A percentile compares a stretch with the other conserved stretches of the same genome.
phyloP scores from a whole-genome alignment of 306 rosid genomes.

The Casuarina glauca region DNA sequence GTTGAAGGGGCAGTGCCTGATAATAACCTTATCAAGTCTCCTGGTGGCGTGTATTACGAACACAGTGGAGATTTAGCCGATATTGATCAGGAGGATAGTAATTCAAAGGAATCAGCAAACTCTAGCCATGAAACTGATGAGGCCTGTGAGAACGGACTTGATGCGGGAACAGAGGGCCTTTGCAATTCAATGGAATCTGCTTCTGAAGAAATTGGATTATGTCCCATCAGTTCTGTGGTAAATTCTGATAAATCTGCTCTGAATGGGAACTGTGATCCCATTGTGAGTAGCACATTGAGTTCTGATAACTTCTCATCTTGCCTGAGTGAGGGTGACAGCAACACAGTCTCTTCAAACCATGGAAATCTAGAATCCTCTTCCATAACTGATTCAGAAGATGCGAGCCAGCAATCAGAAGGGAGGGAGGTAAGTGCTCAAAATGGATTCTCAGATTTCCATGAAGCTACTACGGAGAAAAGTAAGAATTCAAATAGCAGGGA shows the following conservation, averaged over 20 bases:
- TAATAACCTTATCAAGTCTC: slow-evolving; percentile 42
- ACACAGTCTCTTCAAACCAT: slow-evolving; percentile 63
- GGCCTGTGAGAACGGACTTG: slow-evolving; percentile 41
- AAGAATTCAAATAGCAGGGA: slow-evolving; percentile 37
- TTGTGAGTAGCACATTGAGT: slow-evolving; percentile 46
- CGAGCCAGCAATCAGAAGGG: slow-evolving; percentile 74
- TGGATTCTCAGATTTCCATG: slow-evolving; percentile 51
- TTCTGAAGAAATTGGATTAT: slow-evolving; percentile 44
- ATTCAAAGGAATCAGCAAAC: slow-evolving; percentile 47
- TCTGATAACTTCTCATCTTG: slow-evolving; percentile 86
- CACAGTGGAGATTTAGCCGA: slow-evolving; percentile 35
- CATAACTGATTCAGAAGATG: slow-evolving; percentile 90
- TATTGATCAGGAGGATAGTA: slow-evolving; percentile 43
- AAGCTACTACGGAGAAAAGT: slow-evolving; percentile 43
- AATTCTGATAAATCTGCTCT: slow-evolving; percentile 25
- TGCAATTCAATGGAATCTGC: slow-evolving; percentile 41
- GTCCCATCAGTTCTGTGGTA: slow-evolving; percentile 21
- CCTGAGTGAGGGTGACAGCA: slow-evolving; percentile 85
- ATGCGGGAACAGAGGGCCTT: slow-evolving; percentile 40
- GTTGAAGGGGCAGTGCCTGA: slow-evolving; percentile 46
- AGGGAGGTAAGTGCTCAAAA: slow-evolving; percentile 52
- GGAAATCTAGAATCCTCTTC: slow-evolving; percentile 82
- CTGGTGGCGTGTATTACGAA: slow-evolving; percentile 38
- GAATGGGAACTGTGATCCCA: slow-evolving; percentile 45
- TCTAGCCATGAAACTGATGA: slow-evolving; percentile 41